phyloP scores from a whole-genome alignment of 2,329 filamentous ascomycete genomes.

The Penicillium sp. region DNA sequence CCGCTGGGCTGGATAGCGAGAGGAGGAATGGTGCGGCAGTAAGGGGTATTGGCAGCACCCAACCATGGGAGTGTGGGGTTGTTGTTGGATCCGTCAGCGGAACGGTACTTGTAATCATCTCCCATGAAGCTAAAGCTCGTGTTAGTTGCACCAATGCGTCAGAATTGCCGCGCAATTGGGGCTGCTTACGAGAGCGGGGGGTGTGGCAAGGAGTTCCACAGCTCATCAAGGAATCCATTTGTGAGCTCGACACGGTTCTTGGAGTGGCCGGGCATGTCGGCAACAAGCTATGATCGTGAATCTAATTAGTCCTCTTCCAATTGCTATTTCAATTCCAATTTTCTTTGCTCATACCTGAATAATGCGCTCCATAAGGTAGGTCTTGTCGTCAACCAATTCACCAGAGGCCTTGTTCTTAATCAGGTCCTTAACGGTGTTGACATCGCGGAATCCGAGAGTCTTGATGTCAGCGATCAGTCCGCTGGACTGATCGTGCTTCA shows the following conservation, averaged over 20 bases:
- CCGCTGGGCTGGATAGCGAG: slow-evolving; percentile 61
- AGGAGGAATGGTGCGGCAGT: slow-evolving; percentile 65
- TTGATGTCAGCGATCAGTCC: slow-evolving; percentile 60
- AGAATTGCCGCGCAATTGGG: not conserved
- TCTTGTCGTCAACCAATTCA: slow-evolving; percentile 69
- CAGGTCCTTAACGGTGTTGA: slow-evolving; percentile 63
- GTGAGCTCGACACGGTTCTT: slow-evolving; percentile 64
- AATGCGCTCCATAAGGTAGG: slow-evolving; percentile 72
- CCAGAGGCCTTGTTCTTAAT: slow-evolving; percentile 65
- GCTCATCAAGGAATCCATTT: slow-evolving; percentile 64
- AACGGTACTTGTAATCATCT: slow-evolving; percentile 64
- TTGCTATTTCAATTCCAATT: not conserved
- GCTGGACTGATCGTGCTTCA: slow-evolving; percentile 51
- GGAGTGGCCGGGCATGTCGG: slow-evolving; percentile 63
- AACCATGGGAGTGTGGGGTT: slow-evolving; percentile 66
- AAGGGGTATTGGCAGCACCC: slow-evolving; percentile 67
- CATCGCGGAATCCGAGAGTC: slow-evolving; percentile 57
- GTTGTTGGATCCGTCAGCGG: slow-evolving; percentile 70
- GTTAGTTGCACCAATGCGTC: not conserved
- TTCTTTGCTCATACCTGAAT: slow-evolving; percentile 51
- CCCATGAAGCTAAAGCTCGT: slow-evolving; percentile 41
- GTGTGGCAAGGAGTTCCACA: slow-evolving; percentile 73
- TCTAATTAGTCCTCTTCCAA: not conserved
- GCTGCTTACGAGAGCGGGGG: slow-evolving; percentile 64
- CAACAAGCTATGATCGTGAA: slow-evolving; percentile 54